Base-by-base conservation (phyloP, 2,329 filamentous ascomycete species). In the Scorias spongiosa region DNA sequence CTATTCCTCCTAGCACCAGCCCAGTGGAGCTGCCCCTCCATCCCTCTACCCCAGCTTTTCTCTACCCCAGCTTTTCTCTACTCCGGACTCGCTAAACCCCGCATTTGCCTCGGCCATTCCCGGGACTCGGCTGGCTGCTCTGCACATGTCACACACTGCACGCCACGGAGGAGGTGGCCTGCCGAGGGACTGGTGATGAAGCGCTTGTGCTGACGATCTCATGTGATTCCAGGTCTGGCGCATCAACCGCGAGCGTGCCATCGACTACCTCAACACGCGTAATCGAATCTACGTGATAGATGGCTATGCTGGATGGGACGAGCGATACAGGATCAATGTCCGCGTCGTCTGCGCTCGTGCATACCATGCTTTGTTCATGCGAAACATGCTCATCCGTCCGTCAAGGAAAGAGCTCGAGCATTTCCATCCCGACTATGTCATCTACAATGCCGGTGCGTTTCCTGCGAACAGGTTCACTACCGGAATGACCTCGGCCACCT, bases 331-430 rank as follows among this genome's bases (percentile, higher is more conserved):
- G 55, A 96, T 98, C 71, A 84, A 81, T 60, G 91, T 98, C 58
- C 88, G 91, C 61, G 89, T 98, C 52, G 88, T 98, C 63, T 98
- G 91, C 71, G 91, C 91, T 54, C 88, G 91, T 64, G 91, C 91
- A 67, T 98, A 98, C 76, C 91, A 98, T 76, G 91, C 91, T 50
- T 79, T 98, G 53, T 98, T 98, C 80, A 98, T 98, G 91, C 85
- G 88, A 63, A 98, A 98, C 76, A 98, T 98, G 91, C 83, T 98
- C 63, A 98, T 98, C 73, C 84, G 91, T 57, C 91, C 91, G 51
- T 74, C 80, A 43, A 78, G 77, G 51, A 84, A 93, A 69, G 88
- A 98, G 74, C 81, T 98, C 44, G 83, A 94, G 72, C 78, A 86
- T 70, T 98, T 98, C 79, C 85, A 94, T 68, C 91, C 91, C 58